These are phyloP conservation scores for Lyophyllum atratum DNA, from an alignment of 768 basidiomycete genomes.

Conservation along the genomic window DNA sequence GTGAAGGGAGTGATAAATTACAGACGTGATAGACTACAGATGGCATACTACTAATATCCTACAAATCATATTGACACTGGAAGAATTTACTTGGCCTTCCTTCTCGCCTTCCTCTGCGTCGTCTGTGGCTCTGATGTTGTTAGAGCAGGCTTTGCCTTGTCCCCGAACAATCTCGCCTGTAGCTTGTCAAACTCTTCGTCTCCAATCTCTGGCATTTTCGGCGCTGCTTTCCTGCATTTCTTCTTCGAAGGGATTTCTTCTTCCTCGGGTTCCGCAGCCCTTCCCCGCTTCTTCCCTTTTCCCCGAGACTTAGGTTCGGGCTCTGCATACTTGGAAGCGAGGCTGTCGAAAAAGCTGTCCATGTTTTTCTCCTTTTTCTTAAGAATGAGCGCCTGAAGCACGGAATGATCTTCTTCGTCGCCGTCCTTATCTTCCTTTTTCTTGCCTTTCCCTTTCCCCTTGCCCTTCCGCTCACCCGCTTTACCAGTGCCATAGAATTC, in stretches of 20 bases:
- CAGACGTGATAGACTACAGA: slow-evolving; percentile 7
- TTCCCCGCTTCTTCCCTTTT: slow-evolving; percentile 58
- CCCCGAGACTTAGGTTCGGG: slow-evolving; percentile 45
- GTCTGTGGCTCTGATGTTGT: slow-evolving; percentile 23
- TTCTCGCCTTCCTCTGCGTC: slow-evolving; percentile 26
- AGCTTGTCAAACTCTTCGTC: slow-evolving; percentile 66
- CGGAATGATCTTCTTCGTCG: slow-evolving; percentile 64
- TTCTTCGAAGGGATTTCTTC: slow-evolving; percentile 49
- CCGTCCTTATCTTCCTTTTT: slow-evolving; percentile 32
- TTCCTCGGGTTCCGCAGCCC: slow-evolving; percentile 41
- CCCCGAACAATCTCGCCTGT: slow-evolving; percentile 56
- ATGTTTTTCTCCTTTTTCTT: slow-evolving; percentile 69
- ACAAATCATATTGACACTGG: not conserved
- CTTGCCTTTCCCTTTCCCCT: slow-evolving; percentile 46
- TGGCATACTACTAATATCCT: not conserved
- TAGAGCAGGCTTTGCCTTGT: slow-evolving; percentile 36
- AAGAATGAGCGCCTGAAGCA: slow-evolving; percentile 79
- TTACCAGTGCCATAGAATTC: slow-evolving; percentile 87
- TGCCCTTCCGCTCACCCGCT: slow-evolving; percentile 55
- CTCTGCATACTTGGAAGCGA: slow-evolving; percentile 74
- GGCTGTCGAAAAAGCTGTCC: slow-evolving; percentile 71
- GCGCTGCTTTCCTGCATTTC: slow-evolving; percentile 38
- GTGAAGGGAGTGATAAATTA: not conserved
- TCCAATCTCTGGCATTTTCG: slow-evolving; percentile 57
- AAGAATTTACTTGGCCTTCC: slow-evolving; percentile 33